Evolutionary conservation across 306 rosid genomes (phyloP), one percentile per base, ranked within the genome.

Genomic region (Vigna hirtella): DNA sequence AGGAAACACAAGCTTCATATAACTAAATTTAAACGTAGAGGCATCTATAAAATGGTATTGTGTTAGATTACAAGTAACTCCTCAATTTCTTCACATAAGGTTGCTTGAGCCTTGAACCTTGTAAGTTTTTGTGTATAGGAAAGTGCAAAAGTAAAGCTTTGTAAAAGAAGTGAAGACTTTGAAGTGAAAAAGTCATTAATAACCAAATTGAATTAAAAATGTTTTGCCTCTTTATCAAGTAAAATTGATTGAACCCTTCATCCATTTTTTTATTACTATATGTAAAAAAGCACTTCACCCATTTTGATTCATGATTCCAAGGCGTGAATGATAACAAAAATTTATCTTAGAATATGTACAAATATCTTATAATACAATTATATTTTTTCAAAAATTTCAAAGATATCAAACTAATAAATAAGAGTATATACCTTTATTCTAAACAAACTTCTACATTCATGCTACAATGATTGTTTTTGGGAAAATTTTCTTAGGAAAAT

Each of bases 171-270:
- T 13, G 80, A 77, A 15, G 22, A 63, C 11, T 73, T 67, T 10
- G 43, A 59, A 7, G 36, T 71, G n/a, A 51, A 63, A 24, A 83
- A 72, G 50, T 61, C 26, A 12, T 50, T 36, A 72, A 61, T n/a
- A 66, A 55, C 24, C 20, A 24, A 71, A 36, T 57, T 58, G 13
- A 63, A 72, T 50, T 42, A 55, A 62, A 62, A 75, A 32, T 70
- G 58, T 34, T 83, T 30, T 10, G 42, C 79, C 45, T 83, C 32
- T 32, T 61, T 79, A 62, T 45, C 79, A 84, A 84, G 84, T 30
- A 47, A 75, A 74, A 45, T 58, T 68, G 34, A 61, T 70, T 68
- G 40, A 72, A 14, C 49, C 42, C 59, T 63, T 66, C 50, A 50
- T 15, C 36, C 43, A 55, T 24, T 59, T 56, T n/a, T 45, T 45